phyloP scores from a whole-genome alignment of 2,329 filamentous ascomycete species.

The Botrytis cinerea region DNA sequence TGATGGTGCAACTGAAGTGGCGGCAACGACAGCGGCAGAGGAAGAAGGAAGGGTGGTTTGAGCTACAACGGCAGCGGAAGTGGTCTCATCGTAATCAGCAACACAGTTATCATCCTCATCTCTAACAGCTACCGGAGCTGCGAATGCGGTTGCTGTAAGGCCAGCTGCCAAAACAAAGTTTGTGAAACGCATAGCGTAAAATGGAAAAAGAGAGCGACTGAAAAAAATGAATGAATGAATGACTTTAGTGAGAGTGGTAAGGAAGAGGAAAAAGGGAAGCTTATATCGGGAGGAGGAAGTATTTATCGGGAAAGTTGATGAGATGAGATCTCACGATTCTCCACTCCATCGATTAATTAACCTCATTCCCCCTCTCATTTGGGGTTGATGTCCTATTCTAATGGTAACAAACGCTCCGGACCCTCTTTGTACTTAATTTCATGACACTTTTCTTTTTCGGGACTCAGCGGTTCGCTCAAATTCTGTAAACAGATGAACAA shows the following conservation, averaged over 20 bases:
- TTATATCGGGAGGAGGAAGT: neutral
- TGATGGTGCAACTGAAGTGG: slow-evolving; percentile 14
- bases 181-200: slow-evolving; percentile 22
- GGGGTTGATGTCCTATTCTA: neutral
- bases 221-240: slow-evolving; percentile 10
- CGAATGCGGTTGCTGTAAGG: slow-evolving; percentile 22
- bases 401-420: neutral
- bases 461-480: slow-evolving; percentile 18
- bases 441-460: neutral
- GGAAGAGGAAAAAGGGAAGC: slow-evolving; percentile 4
- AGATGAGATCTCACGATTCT: neutral
- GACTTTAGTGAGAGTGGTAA: slow-evolving; percentile 14
- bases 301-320: slow-evolving; percentile 8
- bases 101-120: slow-evolving; percentile 20
- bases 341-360: slow-evolving; percentile 12
- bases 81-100: slow-evolving; percentile 17
- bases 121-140: slow-evolving; percentile 23
- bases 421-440: slow-evolving; percentile 14
- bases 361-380: neutral
- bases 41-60: slow-evolving; percentile 11
- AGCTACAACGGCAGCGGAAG: slow-evolving; percentile 13
- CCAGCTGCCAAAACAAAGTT: slow-evolving; percentile 22
- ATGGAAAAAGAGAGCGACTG: slow-evolving; percentile 13
- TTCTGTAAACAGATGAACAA: neutral
- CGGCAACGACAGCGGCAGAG: slow-evolving; percentile 8